Evolutionary conservation across 2,329 filamentous ascomycete species (phyloP).

Genomic region (Eutypella sp.): DNA sequence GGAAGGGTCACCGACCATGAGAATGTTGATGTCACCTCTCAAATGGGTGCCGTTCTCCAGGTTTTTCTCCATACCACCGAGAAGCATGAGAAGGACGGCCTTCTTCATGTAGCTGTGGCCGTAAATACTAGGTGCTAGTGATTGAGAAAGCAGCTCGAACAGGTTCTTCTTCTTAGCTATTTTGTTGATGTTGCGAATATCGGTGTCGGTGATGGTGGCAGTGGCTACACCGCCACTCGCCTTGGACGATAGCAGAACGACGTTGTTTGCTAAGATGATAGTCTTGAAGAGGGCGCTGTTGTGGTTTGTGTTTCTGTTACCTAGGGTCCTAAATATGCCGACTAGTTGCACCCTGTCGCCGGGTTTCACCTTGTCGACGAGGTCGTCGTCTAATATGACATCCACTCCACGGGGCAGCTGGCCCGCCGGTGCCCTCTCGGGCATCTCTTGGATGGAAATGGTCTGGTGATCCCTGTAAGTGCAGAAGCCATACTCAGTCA

Average conservation of each 20-base stretch:
- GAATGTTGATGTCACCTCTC: slow-evolving; percentile 96
- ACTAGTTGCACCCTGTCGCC: slow-evolving; percentile 95
- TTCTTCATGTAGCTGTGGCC: slow-evolving; percentile 98
- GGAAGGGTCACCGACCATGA: slow-evolving; percentile 98
- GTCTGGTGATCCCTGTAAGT: slow-evolving; percentile 96
- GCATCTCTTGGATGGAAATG: slow-evolving; percentile 99
- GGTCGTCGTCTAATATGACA: slow-evolving; percentile 92
- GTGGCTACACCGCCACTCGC: slow-evolving; percentile 91
- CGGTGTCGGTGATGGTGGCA: slow-evolving; percentile 87
- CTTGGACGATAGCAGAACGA: slow-evolving; percentile 92
- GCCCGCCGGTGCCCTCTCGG: slow-evolving; percentile 88
- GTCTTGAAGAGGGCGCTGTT: slow-evolving; percentile 95
- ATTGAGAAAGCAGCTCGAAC: slow-evolving; percentile 89
- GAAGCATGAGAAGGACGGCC: slow-evolving; percentile 88
- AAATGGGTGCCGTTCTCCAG: slow-evolving; percentile 96
- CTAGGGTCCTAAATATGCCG: slow-evolving; percentile 90
- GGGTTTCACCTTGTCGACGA: slow-evolving; percentile 91
- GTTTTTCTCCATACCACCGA: slow-evolving; percentile 98
- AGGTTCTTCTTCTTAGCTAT: slow-evolving; percentile 90
- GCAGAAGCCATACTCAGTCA: slow-evolving; percentile 94
- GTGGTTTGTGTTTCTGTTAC: slow-evolving; percentile 86
- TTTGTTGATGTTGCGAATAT: slow-evolving; percentile 98
- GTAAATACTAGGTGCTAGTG: slow-evolving; percentile 91
- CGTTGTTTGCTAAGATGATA: slow-evolving; percentile 86
- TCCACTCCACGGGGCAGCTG: slow-evolving; percentile 94